phyloP scores from a whole-genome alignment of 2,329 filamentous ascomycete genomes.

The Blumeria hordei region DNA sequence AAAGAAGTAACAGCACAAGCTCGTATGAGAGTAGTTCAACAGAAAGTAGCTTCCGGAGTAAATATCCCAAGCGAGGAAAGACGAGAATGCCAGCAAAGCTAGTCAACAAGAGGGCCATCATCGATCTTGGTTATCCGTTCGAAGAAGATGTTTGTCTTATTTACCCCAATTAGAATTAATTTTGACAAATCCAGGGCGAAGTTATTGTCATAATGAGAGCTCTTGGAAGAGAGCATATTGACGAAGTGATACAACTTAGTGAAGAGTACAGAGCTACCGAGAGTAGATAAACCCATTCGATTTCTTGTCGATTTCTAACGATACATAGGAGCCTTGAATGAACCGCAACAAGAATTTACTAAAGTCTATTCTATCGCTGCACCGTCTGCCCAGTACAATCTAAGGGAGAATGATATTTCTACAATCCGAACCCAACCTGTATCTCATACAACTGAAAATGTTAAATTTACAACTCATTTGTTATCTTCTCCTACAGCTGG shows the following conservation, averaged over 20 bases:
- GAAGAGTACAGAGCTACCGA: conserved; percentile 40
- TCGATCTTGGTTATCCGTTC: conserved; percentile 68
- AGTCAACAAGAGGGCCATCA: conserved; percentile 57
- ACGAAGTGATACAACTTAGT: conserved; percentile 65
- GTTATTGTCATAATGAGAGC: conserved; percentile 65
- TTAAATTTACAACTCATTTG: not conserved
- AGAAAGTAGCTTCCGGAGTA: conserved; percentile 16
- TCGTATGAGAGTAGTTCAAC: not conserved
- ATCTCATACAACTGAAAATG: not conserved
- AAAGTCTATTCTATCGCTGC: not conserved
- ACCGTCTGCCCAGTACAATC: not conserved
- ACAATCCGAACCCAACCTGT: not conserved
- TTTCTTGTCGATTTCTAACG: not conserved
- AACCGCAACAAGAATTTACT: not conserved
- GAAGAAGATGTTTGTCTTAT: conserved; percentile 47
- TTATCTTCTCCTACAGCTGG: not conserved
- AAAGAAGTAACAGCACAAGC: conserved; percentile 15
- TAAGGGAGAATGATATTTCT: not conserved
- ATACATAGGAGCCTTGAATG: no score
- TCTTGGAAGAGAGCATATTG: conserved; percentile 73
- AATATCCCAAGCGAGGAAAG: conserved; percentile 66
- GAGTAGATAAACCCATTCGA: conserved; percentile 18
- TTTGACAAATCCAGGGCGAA: conserved; percentile 34
- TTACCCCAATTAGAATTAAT: conserved; percentile 3
- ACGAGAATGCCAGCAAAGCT: conserved; percentile 65